Evolutionary conservation across 2,329 filamentous ascomycete genomes (phyloP).

Genomic region (Colletotrichum sp.): DNA sequence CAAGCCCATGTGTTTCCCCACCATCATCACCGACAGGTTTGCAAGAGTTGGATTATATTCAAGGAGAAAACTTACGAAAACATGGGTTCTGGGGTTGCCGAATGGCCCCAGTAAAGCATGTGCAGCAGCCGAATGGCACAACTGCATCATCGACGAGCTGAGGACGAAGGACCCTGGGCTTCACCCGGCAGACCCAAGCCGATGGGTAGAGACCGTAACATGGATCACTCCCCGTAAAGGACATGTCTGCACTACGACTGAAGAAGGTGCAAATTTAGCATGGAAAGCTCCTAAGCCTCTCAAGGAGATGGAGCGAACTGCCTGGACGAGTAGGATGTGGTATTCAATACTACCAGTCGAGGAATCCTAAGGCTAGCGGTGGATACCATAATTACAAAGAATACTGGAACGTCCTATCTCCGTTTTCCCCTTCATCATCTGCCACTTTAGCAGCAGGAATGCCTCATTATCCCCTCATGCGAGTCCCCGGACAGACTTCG

Average conservation of each 20-base stretch:
- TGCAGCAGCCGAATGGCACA: neutral
- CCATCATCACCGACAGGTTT: neutral
- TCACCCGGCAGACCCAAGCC: neutral
- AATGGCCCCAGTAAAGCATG: neutral
- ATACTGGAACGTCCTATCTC: neutral
- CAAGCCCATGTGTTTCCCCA: neutral
- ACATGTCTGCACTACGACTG: neutral
- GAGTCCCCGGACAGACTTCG: neutral
- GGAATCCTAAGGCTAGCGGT: neutral
- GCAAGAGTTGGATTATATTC: neutral
- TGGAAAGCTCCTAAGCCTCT: neutral
- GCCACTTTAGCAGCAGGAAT: neutral
- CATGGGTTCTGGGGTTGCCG: neutral
- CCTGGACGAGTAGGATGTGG: neutral
- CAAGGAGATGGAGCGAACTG: neutral
- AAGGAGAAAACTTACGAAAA: neutral
- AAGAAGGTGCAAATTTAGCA: neutral
- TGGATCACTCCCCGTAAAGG: neutral
- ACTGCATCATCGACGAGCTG: neutral
- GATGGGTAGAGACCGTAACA: neutral
- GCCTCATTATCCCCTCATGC: neutral
- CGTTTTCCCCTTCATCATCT: neutral
- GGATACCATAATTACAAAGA: neutral
- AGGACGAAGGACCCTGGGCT: neutral
- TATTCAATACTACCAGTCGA: neutral